These are phyloP conservation scores for Proliferodiscus dingleyae DNA, from an alignment of 2,329 filamentous ascomycete genomes.

Conservation along the genomic window DNA sequence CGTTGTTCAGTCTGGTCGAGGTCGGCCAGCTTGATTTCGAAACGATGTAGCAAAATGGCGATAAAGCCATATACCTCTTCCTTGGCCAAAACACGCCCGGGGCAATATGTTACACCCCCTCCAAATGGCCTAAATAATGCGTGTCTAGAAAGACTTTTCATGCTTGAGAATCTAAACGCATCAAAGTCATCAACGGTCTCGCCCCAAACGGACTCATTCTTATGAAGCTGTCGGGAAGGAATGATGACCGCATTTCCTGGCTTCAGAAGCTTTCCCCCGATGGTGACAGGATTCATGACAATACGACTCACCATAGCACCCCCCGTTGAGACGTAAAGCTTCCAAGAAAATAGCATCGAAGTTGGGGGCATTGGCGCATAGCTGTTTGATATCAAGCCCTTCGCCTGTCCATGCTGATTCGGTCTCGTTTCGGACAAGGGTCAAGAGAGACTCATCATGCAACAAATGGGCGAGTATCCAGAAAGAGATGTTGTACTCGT, in stretches of 20 bases:
- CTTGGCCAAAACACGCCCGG: neutral
- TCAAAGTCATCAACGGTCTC: neutral
- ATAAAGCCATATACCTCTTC: neutral
- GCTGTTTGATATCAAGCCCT: neutral
- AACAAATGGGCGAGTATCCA: neutral
- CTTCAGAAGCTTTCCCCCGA: neutral
- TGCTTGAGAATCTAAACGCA: neutral
- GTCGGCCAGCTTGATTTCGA: too few species aligned
- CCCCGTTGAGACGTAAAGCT: neutral
- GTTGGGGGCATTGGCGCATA: neutral
- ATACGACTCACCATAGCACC: neutral
- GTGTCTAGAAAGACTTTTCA: neutral
- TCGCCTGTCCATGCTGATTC: neutral
- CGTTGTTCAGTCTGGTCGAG: too few species aligned
- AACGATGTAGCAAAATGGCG: neutral
- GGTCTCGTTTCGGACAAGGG: neutral
- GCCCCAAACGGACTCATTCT: neutral
- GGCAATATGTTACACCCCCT: neutral
- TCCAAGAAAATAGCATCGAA: neutral
- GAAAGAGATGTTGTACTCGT: neutral
- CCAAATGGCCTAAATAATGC: neutral
- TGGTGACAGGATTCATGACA: neutral
- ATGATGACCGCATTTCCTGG: neutral
- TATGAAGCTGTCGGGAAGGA: neutral
- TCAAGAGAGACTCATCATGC: neutral